A percentile compares a stretch with the other conserved stretches of the same genome.
phyloP scores from a whole-genome alignment of 805 yeast species.

The Hanseniaspora valbyensis region DNA sequence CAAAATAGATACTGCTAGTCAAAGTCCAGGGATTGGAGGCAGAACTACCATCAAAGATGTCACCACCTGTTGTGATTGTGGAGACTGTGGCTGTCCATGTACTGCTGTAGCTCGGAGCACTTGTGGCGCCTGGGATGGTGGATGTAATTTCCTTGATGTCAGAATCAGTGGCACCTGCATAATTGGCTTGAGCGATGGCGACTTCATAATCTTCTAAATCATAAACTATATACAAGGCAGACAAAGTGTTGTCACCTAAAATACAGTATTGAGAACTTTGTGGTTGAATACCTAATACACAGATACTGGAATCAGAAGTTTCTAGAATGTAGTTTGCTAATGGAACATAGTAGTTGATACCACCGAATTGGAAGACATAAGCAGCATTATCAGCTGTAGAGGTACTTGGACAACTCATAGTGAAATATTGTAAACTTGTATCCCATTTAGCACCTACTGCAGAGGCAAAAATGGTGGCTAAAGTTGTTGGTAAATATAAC shows the following conservation, averaged over 20 bases:
- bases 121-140: constrained; percentile 39
- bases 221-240: constrained; percentile 41
- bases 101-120: constrained; percentile 35
- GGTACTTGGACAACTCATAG: constrained; percentile 33
- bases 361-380: constrained; percentile 46
- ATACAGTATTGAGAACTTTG: constrained; percentile 23
- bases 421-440: constrained; percentile 30
- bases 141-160: constrained; percentile 37
- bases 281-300: constrained; percentile 35
- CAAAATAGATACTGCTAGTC: constrained; percentile 10
- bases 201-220: constrained; percentile 36
- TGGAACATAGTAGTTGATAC: constrained; percentile 43
- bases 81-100: constrained; percentile 23
- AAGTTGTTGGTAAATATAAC: constrained; percentile 34
- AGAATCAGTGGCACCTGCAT: constrained; percentile 24
- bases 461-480: constrained; percentile 27
- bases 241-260: constrained; percentile 43
- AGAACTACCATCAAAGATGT: constrained; percentile 21
- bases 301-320: constrained; percentile 23
- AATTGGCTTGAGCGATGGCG: constrained; percentile 35
- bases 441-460: constrained; percentile 31
- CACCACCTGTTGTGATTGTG: constrained; percentile 21
- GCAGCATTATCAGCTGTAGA: constrained; percentile 19
- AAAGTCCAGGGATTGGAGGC: constrained; percentile 15
- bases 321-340: constrained; percentile 28